phyloP scores from a whole-genome alignment of 140 eudicot genomes.

The Senecio squalidus region DNA sequence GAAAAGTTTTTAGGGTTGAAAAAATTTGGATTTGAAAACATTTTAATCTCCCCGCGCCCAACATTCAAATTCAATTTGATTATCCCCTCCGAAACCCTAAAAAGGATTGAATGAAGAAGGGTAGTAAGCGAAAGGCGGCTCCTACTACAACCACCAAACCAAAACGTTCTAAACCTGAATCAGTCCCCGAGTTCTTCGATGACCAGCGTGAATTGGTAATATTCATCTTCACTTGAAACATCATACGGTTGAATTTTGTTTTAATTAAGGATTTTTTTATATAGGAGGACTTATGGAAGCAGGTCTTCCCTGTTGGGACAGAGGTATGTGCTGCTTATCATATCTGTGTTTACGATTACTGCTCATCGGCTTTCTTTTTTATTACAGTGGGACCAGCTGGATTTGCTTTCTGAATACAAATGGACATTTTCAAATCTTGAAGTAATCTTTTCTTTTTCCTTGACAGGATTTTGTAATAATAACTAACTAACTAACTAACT shows the following conservation, averaged over 20 bases:
- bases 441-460: conserved; percentile 41
- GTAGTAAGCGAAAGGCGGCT: conserved; percentile 51
- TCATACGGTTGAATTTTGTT: neutral
- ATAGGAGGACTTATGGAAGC: conserved; percentile 81
- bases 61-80: neutral
- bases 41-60: too few relatives aligned
- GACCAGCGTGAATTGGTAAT: conserved; percentile 85
- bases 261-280: too few relatives aligned
- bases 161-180: conserved; percentile 53
- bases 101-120: conserved; percentile 72
- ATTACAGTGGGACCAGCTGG: conserved; percentile 72
- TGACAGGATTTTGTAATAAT: neutral
- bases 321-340: conserved; percentile 46
- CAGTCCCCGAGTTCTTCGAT: conserved; percentile 63
- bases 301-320: conserved; percentile 78
- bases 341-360: neutral
- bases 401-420: conserved; percentile 55
- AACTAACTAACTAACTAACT: neutral
- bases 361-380: neutral
- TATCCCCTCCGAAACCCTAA: too few relatives aligned
- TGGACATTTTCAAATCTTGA: conserved; percentile 75
- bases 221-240: neutral
- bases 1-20: too few relatives aligned
- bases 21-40: too few relatives aligned
- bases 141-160: conserved; percentile 5